These are phyloP conservation scores for Podospora conica DNA, from an alignment of 495 filamentous ascomycete species.

Conservation along the genomic window DNA sequence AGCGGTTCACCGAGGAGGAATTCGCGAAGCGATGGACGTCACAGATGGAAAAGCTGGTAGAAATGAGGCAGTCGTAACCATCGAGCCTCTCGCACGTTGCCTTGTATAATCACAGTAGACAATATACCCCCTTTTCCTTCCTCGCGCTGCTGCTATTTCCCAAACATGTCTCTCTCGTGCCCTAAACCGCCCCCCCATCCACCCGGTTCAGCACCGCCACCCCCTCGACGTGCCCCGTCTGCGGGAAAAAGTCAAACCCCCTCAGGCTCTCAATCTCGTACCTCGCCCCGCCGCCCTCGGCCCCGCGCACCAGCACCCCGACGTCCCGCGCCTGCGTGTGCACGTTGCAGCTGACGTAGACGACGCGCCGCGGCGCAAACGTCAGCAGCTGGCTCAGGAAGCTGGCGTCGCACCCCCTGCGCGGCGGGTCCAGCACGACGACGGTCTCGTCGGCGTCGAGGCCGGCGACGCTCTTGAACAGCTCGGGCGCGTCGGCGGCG, in stretches of 20 bases:
- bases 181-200: slow-evolving; percentile 15
- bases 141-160: not conserved
- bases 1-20: slow-evolving; percentile 79
- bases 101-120: slow-evolving; percentile 6
- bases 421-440: slow-evolving; percentile 87
- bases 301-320: slow-evolving; percentile 68
- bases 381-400: slow-evolving; percentile 75
- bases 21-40: slow-evolving; percentile 70
- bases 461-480: slow-evolving; percentile 63
- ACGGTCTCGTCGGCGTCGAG: slow-evolving; percentile 75
- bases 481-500: slow-evolving; percentile 71
- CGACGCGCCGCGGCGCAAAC: slow-evolving; percentile 68
- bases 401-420: slow-evolving; percentile 85
- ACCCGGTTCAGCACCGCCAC: slow-evolving; percentile 70
- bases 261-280: slow-evolving; percentile 89
- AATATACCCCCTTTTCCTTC: slow-evolving; percentile 20
- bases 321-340: slow-evolving; percentile 95
- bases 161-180: too few relatives aligned
- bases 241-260: slow-evolving; percentile 97
- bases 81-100: not conserved
- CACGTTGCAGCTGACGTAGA: slow-evolving; percentile 96
- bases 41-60: slow-evolving; percentile 65
- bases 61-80: slow-evolving; percentile 14
- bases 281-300: slow-evolving; percentile 35
- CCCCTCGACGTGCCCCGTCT: slow-evolving; percentile 94